Conservation (phyloP, 2,329 filamentous ascomycete genomes). For the Fusarium kyushuense region DNA sequence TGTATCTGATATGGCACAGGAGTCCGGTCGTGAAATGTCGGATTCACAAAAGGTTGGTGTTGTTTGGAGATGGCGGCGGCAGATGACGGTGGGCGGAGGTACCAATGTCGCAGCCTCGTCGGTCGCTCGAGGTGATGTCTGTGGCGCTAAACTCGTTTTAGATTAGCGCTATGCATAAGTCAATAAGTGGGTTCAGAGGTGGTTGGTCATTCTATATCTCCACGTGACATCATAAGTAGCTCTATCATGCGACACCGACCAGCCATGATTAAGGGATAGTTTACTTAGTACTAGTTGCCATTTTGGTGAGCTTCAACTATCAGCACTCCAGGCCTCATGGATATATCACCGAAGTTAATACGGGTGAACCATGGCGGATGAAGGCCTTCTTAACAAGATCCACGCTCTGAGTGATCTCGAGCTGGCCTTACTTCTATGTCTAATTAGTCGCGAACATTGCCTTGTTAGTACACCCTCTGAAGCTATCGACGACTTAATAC, state of each 20-base stretch:
- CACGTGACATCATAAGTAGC: constrained; percentile 50
- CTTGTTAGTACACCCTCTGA: constrained; percentile 79
- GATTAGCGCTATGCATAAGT: constrained; percentile 49
- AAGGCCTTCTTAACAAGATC: constrained; percentile 74
- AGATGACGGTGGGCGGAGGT: constrained; percentile 42
- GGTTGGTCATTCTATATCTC: constrained; percentile 38
- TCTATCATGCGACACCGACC: constrained; percentile 41
- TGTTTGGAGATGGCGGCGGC: constrained; percentile 42
- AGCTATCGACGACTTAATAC: constrained; percentile 74
- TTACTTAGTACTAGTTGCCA: constrained; percentile 8
- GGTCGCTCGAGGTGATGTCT: constrained; percentile 45
- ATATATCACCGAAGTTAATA: constrained; percentile 33
- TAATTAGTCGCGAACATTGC: constrained; percentile 87
- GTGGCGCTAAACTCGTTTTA: constrained; percentile 28
- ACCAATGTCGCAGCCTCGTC: constrained; percentile 49
- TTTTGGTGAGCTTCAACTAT: constrained; percentile 5
- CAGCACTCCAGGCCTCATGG: constrained; percentile 45
- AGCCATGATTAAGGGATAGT: constrained; percentile 22
- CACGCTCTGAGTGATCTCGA: constrained; percentile 88
- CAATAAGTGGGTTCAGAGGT: constrained; percentile 6
- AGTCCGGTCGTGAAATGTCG: constrained; percentile 13
- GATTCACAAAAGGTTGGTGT: constrained; percentile 34
- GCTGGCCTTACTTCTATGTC: constrained; percentile 83
- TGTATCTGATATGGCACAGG: constrained; percentile 11
- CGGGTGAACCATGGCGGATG: constrained; percentile 67